Conservation (phyloP, 2,329 filamentous ascomycete genomes). For the Neofusicoccum sp. region DNA sequence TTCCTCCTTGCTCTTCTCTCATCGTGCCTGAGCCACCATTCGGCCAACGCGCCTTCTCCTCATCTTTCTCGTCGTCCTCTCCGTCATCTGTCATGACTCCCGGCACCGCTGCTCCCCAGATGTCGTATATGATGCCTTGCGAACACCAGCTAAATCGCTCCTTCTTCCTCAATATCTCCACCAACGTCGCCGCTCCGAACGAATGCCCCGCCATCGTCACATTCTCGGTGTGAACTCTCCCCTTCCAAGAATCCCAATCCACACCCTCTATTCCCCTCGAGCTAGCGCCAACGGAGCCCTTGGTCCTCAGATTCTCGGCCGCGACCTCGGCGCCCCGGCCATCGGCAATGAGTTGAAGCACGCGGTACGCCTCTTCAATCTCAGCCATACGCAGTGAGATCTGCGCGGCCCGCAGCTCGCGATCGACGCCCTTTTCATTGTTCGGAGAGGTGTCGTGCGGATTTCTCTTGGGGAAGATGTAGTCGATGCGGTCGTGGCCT, state of each 20-base stretch:
- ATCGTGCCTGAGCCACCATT: background rate
- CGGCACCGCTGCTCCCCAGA: slow-evolving; percentile 49
- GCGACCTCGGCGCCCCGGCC: slow-evolving; percentile 55
- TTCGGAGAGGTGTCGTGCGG: slow-evolving; percentile 49
- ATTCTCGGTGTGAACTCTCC: slow-evolving; percentile 54
- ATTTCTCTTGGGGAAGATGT: slow-evolving; percentile 60
- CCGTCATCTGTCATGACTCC: background rate
- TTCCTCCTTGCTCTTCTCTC: background rate
- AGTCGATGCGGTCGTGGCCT: slow-evolving; percentile 55
- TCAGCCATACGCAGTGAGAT: slow-evolving; percentile 63
- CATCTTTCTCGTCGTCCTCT: slow-evolving; percentile 23
- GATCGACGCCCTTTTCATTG: slow-evolving; percentile 61
- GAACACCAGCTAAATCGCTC: slow-evolving; percentile 57
- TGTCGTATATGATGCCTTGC: slow-evolving; percentile 65
- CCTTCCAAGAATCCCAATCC: slow-evolving; percentile 58
- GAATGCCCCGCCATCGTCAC: slow-evolving; percentile 65
- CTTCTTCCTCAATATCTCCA: slow-evolving; percentile 58
- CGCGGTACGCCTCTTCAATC: slow-evolving; percentile 61
- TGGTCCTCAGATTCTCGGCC: slow-evolving; percentile 54
- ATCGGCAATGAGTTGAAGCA: slow-evolving; percentile 55
- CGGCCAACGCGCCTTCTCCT: background rate
- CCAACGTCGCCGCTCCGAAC: slow-evolving; percentile 64
- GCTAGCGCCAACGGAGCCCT: slow-evolving; percentile 59
- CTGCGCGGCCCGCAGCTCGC: slow-evolving; percentile 59
- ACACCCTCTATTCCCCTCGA: slow-evolving; percentile 57